A percentile compares a stretch with the other conserved stretches of the same genome.
Evolutionary conservation across 2,329 filamentous ascomycete species (phyloP).

Genomic region (Paecilomyces fulvus): DNA sequence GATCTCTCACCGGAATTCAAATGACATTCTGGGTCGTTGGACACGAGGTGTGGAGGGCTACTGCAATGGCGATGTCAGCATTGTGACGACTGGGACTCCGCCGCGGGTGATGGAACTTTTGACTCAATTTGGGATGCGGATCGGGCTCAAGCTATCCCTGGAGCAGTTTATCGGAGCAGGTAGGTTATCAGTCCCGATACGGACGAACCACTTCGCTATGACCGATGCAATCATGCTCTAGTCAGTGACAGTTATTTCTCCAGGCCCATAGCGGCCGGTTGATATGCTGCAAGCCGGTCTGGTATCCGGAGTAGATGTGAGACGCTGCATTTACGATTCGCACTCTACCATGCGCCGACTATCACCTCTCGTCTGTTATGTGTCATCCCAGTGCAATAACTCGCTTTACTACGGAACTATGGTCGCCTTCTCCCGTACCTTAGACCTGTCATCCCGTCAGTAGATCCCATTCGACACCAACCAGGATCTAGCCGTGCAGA

Average conservation of each 20-base stretch:
- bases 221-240: background rate
- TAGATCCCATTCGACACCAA: background rate
- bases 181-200: constrained; percentile 1
- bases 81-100: background rate
- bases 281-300: background rate
- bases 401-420: background rate
- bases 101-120: constrained; percentile 18
- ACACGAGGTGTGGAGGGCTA: constrained; percentile 12
- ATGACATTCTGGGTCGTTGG: constrained; percentile 6
- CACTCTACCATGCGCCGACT: background rate
- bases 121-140: constrained; percentile 21
- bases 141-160: constrained; percentile 3
- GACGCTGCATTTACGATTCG: background rate
- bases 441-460: background rate
- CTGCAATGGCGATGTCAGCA: constrained; percentile 8
- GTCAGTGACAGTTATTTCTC: background rate
- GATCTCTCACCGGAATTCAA: constrained; percentile 2
- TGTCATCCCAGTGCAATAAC: background rate
- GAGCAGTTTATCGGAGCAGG: constrained; percentile 1
- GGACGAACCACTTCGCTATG: background rate
- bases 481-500: background rate
- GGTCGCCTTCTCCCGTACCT: background rate
- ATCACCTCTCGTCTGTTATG: background rate
- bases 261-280: background rate
- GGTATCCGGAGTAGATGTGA: background rate